Base-by-base conservation (phyloP, 1,284 basidiomycete species). In the Sporisorium scitamineum region DNA sequence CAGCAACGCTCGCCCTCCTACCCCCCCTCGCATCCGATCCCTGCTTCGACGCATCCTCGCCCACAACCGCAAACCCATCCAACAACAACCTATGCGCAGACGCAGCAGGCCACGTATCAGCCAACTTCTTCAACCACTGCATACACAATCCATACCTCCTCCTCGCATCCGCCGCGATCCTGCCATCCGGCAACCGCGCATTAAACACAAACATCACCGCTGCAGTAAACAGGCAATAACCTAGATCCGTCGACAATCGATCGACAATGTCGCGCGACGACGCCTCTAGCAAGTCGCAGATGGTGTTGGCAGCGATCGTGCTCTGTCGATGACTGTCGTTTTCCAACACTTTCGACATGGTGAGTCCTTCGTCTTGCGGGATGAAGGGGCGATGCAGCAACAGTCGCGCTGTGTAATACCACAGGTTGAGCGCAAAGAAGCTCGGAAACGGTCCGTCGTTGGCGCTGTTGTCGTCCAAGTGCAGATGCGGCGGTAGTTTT, bases 201-300 rank as follows among this genome's bases (percentile, higher is more conserved):
- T 81, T 81, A 58, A 82, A 82, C 20, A 80, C 70, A 48, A 78
- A 80, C 76, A 81, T 78, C 8, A 82, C 76, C 26, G 76, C 76
- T 6, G 79, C 80, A 13, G 81, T 81, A 42, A 82, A 82, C n/a
- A 82, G 62, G 44, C 79, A 81, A 53, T 81, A 82, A 11, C 76
- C 81, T 24, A 81, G 39, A 57, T 82, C 79, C 13, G 71, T 78
- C n/a, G 70, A 70, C 0, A 82, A 65, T 2, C 80, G 61, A 37
- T 82, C 80, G 24, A 80, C 77, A 58, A 76, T 70, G 56, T 72
- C 71, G n/a, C 61, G 60, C 32, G 72, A 64, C 16, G 65, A 70
- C 22, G 61, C 59, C 39, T 78, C 74, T 3, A 81, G 61, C n/a
- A 80, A 37, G 27, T 81, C 78, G 64, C 76, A 81, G 56, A 81